A percentile compares a stretch with the other conserved stretches of the same genome.
phyloP scores from a whole-genome alignment of 352 stramenopile species.

The Globisporangium paroecandrum region DNA sequence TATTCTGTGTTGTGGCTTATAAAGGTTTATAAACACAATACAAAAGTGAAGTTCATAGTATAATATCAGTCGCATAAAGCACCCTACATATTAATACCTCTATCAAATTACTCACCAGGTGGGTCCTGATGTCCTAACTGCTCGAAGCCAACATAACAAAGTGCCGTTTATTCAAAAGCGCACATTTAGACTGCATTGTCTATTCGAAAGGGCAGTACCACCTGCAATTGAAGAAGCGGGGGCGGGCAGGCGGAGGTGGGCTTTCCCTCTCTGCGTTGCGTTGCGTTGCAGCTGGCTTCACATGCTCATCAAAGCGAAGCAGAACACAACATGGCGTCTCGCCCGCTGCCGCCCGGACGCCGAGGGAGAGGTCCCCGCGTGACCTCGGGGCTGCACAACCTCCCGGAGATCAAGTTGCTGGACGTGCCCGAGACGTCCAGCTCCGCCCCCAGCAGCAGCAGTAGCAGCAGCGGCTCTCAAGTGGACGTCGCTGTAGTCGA shows the following conservation, averaged over 20 bases:
- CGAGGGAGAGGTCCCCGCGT: slow-evolving; percentile 12
- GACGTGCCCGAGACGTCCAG: neutral
- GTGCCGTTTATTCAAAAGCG: neutral
- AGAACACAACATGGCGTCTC: slow-evolving; percentile 15
- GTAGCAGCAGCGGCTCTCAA: neutral
- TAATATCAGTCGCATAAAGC: neutral
- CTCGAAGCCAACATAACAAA: neutral
- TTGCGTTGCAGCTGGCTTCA: neutral
- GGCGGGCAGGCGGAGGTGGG: too few relatives aligned
- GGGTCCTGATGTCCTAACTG: neutral
- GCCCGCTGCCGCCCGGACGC: slow-evolving; percentile 18
- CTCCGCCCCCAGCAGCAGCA: neutral
- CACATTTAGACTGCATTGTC: neutral
- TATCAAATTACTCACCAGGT: neutral
- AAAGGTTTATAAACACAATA: neutral
- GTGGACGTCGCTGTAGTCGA: neutral
- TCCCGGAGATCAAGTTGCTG: slow-evolving; percentile 17
- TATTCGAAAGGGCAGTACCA: neutral
- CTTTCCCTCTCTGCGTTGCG: neutral
- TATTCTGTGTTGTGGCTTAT: too few relatives aligned
- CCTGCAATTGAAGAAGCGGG: neutral
- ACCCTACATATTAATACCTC: neutral
- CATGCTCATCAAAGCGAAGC: neutral
- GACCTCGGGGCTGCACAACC: slow-evolving; percentile 14
- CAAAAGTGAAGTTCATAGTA: neutral